Conservation (phyloP, 2,329 filamentous ascomycete genomes). For the Colletotrichum tropicale region DNA sequence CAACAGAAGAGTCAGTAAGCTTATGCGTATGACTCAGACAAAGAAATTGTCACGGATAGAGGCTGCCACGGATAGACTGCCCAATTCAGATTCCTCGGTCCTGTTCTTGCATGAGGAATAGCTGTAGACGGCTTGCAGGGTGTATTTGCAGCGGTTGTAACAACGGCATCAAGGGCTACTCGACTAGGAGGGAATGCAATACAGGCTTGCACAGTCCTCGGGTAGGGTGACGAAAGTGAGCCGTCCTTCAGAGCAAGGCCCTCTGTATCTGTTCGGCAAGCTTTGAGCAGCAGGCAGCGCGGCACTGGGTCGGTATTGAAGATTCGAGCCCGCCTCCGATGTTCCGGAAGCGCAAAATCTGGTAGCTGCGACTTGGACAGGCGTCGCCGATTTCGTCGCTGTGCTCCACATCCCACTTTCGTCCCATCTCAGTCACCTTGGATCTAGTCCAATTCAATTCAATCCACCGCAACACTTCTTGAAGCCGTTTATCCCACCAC, state of each 20-base stretch:
- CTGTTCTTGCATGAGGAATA: not conserved
- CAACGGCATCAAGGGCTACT: not conserved
- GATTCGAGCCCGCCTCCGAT: slow-evolving; percentile 16
- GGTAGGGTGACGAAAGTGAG: not conserved
- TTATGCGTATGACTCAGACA: slow-evolving; percentile 6
- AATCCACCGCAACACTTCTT: not conserved
- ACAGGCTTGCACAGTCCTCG: not conserved
- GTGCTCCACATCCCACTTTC: slow-evolving; percentile 18
- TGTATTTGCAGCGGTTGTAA: not conserved
- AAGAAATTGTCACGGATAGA: not conserved
- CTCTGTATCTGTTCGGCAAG: not conserved
- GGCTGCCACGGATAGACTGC: not conserved
- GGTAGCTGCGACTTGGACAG: slow-evolving; percentile 11
- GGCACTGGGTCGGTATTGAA: not conserved
- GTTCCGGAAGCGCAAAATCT: slow-evolving; percentile 18
- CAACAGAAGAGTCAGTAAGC: not conserved
- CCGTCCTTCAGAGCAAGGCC: not conserved
- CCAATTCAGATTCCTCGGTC: not conserved
- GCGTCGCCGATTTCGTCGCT: slow-evolving; percentile 20
- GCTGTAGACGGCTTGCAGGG: not conserved
- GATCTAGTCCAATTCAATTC: not conserved
- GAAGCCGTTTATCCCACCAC: not conserved
- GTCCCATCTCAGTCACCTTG: slow-evolving; percentile 7
- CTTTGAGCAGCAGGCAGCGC: not conserved
- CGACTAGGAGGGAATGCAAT: not conserved